These are phyloP conservation scores for Fraxinus cuspidata DNA, from an alignment of 257 asterid genomes.

Conservation along the genomic window DNA sequence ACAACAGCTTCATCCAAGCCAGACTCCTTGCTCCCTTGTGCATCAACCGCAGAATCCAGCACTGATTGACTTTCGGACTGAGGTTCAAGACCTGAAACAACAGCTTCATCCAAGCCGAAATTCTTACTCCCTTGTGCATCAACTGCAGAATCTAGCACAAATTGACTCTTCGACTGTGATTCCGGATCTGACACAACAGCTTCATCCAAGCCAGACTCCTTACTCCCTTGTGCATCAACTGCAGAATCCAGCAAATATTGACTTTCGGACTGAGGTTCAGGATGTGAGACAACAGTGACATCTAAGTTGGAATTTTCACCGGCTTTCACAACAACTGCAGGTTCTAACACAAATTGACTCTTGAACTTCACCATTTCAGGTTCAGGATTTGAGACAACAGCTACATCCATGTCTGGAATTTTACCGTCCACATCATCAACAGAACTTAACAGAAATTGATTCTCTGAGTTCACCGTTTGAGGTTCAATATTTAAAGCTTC, in stretches of 20 bases:
- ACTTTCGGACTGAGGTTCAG: not conserved
- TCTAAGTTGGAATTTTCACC: not conserved
- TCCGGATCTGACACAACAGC: conserved; percentile 20
- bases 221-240: conserved; percentile 20
- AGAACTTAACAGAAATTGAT: not conserved
- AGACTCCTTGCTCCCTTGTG: conserved; percentile 14
- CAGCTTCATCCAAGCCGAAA: conserved; percentile 14
- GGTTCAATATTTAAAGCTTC: not conserved
- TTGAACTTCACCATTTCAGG: not conserved
- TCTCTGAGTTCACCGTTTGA: not conserved
- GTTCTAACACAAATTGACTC: not conserved
- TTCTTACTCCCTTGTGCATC: conserved; percentile 11
- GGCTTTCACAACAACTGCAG: not conserved
- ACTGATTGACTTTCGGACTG: conserved; percentile 10
- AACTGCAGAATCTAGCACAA: not conserved
- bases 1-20: not conserved
- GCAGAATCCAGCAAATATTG: not conserved
- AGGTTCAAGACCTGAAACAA: conserved; percentile 1
- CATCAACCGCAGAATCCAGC: conserved; percentile 23
- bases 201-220: not conserved
- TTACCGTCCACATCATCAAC: not conserved
- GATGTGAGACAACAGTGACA: not conserved
- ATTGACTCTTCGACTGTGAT: not conserved
- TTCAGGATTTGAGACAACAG: not conserved
- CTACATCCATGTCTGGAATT: not conserved